Percentiles rank a stretch among this genome's conserved stretches.
Conservation (phyloP, 345 rosid genomes). For the Linum usitatissimum region DNA sequence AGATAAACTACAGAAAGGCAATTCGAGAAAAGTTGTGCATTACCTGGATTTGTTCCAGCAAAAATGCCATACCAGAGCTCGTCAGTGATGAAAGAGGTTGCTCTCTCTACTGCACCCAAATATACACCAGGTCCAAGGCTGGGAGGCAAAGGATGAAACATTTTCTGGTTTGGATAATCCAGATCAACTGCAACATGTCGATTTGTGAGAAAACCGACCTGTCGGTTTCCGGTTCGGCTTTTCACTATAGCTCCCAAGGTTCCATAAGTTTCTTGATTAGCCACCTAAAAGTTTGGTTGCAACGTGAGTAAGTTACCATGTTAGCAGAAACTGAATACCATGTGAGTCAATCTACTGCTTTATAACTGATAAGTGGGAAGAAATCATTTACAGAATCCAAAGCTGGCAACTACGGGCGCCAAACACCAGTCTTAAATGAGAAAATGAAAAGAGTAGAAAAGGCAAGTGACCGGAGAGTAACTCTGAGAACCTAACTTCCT, state of each 20-base stretch:
- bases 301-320: conserved; percentile 5
- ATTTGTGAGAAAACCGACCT: conserved; percentile 94
- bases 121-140: conserved; percentile 96
- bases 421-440: too few relatives aligned
- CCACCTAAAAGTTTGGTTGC: conserved; percentile 42
- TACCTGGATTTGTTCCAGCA: conserved; percentile 96
- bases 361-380: too few relatives aligned
- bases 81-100: conserved; percentile 91
- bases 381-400: too few relatives aligned
- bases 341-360: too few relatives aligned
- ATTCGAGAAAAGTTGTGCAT: conserved; percentile 5
- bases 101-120: conserved; percentile 98
- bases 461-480: not conserved
- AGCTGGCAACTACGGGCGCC: too few relatives aligned
- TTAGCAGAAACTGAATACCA: too few relatives aligned
- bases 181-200: conserved; percentile 94
- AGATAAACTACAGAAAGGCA: not conserved
- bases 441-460: too few relatives aligned
- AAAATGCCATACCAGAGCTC: conserved; percentile 97
- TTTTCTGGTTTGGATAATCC: conserved; percentile 93
- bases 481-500: not conserved
- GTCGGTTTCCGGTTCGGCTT: conserved; percentile 81
- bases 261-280: conserved; percentile 91
- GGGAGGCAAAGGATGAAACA: conserved; percentile 99
- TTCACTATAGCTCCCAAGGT: conserved; percentile 92